Evolutionary conservation across 2,329 filamentous ascomycete species (phyloP), one percentile per base, ranked within the genome.

Genomic region (Emydomyces testavorans): DNA sequence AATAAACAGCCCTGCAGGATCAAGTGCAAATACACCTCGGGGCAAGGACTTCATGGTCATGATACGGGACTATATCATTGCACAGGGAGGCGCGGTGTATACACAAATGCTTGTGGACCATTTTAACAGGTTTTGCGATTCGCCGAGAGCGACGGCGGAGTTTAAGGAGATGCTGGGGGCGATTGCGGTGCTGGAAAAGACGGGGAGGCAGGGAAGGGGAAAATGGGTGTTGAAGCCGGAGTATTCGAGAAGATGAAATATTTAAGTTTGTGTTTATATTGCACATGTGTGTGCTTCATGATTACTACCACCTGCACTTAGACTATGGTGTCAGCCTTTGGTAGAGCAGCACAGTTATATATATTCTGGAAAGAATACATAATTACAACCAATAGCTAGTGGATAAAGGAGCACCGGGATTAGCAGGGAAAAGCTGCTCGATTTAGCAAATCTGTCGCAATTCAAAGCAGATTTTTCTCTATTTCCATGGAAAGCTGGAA

Each of bases 21-120:
- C 28, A 10, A 35, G 26, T 18, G 40, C 49, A 16, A 40, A 10
- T 18, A 36, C 46, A 35, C 58, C 77, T 28, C 66, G 68, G 45
- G 73, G 74, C 0, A 77, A 74, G 50, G 80, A 86, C 50, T 86
- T 86, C 57, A 72, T 79, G 55, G 72, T 71, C 41, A 72, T 85
- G 71, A 93, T 95, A 49, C 80, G 82, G 32, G 77, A 82, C 35
- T 96, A 88, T 57, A 80, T 96, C 54, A 73, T 75, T 37, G 74
- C 78, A 20, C 87, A 93, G 48, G 84, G 85, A 7, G 88, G 88
- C 2, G 76, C 78, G 28, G 85, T 85, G 4, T 80, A 85, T 4
- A 89, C 84, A 35, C 87, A 93, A 68, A 82, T 87, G 72, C 67
- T 95, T 37, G 83, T 94, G 20, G 85, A 94, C 58, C 87, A 94